phyloP scores from a whole-genome alignment of 164 flowering plant species.

The Vitis amurensis region DNA sequence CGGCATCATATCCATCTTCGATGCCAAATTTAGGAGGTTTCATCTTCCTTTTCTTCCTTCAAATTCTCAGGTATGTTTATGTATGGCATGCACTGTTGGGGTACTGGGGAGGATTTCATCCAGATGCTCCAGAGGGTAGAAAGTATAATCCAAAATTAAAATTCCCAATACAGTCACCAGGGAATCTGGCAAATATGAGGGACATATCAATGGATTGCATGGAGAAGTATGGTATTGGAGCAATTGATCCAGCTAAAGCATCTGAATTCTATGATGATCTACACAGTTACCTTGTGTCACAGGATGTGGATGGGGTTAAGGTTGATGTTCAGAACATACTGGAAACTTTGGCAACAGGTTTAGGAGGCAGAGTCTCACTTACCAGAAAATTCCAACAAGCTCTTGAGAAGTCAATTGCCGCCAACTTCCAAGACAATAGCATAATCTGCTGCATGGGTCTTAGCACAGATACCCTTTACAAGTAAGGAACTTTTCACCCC shows the following conservation, averaged over 20 bases:
- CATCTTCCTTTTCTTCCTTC: neutral
- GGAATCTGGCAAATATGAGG: constrained; percentile 39
- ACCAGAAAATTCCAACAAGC: constrained; percentile 57
- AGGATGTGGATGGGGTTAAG: constrained; percentile 66
- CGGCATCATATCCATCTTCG: no score
- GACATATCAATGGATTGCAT: constrained; percentile 49
- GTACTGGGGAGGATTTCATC: constrained; percentile 70
- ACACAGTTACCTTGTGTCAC: constrained; percentile 56
- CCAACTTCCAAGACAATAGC: constrained; percentile 59
- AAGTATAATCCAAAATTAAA: constrained; percentile 43
- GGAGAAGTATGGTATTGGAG: constrained; percentile 63
- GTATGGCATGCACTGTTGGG: constrained; percentile 79
- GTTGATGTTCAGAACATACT: constrained; percentile 67
- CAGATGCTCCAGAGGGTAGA: constrained; percentile 37
- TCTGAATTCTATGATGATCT: constrained; percentile 59
- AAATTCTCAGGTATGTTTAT: constrained; percentile 52
- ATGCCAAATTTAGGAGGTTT: constrained; percentile 3
- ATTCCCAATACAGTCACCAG: constrained; percentile 54
- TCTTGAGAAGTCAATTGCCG: constrained; percentile 53
- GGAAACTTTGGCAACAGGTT: constrained; percentile 48
- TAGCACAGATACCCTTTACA: constrained; percentile 54
- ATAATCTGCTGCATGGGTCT: constrained; percentile 76
- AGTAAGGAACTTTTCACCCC: constrained; percentile 22
- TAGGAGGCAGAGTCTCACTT: constrained; percentile 55
- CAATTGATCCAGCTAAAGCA: constrained; percentile 48